phyloP scores from a whole-genome alignment of 2,329 filamentous ascomycete genomes.

The Sclerotinia spermophila region DNA sequence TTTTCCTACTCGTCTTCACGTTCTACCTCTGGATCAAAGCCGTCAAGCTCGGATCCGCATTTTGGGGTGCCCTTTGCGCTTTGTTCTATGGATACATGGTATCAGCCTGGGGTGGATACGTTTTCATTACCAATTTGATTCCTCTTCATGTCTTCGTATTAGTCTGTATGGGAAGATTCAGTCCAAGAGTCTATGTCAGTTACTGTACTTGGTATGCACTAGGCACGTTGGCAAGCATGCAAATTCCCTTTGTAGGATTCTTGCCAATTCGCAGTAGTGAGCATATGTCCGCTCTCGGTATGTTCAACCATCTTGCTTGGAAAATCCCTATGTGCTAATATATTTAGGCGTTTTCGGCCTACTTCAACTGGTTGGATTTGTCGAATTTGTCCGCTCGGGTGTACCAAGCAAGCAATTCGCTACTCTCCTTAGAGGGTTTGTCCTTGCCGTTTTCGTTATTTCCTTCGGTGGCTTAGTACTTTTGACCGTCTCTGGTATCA shows the following conservation, averaged over 20 bases:
- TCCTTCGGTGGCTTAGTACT: constrained; percentile 73
- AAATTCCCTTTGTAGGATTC: constrained; percentile 98
- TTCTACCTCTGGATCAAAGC: constrained; percentile 99
- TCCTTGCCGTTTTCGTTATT: constrained; percentile 70
- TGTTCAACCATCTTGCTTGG: constrained; percentile 35
- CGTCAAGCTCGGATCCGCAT: constrained; percentile 90
- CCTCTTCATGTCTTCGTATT: constrained; percentile 92
- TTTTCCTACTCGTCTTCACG: constrained; percentile 96
- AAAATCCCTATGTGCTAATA: constrained; percentile 12
- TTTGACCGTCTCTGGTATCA: constrained; percentile 84
- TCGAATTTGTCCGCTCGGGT: constrained; percentile 84
- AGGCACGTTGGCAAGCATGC: constrained; percentile 95
- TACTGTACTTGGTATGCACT: constrained; percentile 98
- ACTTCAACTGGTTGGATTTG: constrained; percentile 86
- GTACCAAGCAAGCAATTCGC: constrained; percentile 92
- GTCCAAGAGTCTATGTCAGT: constrained; percentile 87
- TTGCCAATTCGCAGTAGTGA: constrained; percentile 94
- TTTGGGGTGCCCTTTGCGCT: constrained; percentile 92
- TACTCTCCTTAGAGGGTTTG: constrained; percentile 74
- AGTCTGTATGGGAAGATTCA: constrained; percentile 95
- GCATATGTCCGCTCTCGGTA: constrained; percentile 95
- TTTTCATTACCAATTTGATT: constrained; percentile 97
- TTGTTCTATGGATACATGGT: constrained; percentile 99
- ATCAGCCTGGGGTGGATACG: constrained; percentile 98
- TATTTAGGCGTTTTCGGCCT: constrained; percentile 83